Evolutionary conservation across 2,329 filamentous ascomycete species (phyloP).

Genomic region (Lecanicillium sp.): DNA sequence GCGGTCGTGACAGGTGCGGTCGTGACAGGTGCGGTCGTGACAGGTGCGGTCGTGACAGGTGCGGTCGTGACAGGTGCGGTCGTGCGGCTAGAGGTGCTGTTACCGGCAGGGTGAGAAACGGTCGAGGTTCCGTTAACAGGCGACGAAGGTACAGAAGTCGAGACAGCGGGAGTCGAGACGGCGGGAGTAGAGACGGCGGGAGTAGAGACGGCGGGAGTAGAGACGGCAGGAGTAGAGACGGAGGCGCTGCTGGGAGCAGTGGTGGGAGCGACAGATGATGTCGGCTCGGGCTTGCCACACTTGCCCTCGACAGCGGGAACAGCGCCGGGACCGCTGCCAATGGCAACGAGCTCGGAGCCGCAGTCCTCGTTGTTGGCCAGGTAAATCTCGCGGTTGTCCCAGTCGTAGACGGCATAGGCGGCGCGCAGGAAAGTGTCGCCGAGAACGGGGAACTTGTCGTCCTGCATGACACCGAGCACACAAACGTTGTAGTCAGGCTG

Average conservation of each 20-base stretch:
- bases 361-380: conserved; percentile 30
- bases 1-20: conserved; percentile 1
- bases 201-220: no score
- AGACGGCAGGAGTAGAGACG: not conserved
- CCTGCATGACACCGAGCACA: conserved; percentile 38
- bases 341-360: conserved; percentile 27
- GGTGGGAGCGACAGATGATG: not conserved
- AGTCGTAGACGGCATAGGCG: conserved; percentile 36
- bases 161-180: no score
- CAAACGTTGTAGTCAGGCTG: conserved; percentile 21
- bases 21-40: not conserved
- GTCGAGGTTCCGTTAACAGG: not conserved
- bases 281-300: conserved; percentile 14
- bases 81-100: conserved; percentile 2
- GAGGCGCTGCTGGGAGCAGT: not conserved
- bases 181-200: no score
- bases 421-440: conserved; percentile 38
- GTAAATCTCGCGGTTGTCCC: conserved; percentile 30
- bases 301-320: conserved; percentile 23
- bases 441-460: conserved; percentile 30
- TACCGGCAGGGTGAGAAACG: not conserved
- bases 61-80: not conserved
- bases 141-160: no score
- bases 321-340: conserved; percentile 30
- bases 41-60: conserved; percentile 1